Evolutionary conservation across 2,329 filamentous ascomycete species (phyloP), one percentile per base, ranked within the genome.

Genomic region (Colletotrichum liaoningense): DNA sequence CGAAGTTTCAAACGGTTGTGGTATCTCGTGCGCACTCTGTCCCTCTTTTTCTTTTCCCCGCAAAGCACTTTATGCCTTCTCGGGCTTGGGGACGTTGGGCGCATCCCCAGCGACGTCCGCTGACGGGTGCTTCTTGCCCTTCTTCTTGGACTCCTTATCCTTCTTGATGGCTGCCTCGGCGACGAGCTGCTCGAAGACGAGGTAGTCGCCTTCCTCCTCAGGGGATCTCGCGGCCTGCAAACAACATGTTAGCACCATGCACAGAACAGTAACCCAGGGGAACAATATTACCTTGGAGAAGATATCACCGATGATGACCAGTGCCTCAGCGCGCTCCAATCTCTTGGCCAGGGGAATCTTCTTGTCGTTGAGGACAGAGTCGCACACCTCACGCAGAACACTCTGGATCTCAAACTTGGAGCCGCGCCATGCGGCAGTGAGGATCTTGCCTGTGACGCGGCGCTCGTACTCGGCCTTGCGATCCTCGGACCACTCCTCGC

Each of bases 401-500:
- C 95, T 93, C 87, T 98, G 96, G 76, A 99, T 98, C 88, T 99
- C 97, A 80, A 97, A 98, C 85, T 97, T 97, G 89, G 93, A 96
- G 59, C 97, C 97, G 76, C 95, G 88, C 97, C 97, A 99, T 12
- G 97, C 97, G 3, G 97, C 97, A 5, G 95, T 97, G 52, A 99
- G 90, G 77, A 99, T 98, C 90, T 99, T 99, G 80, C 97, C 97
- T 11, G 97, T 99, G 28, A 98, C 96, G 78, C 93, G 92, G 80
- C 96, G 93, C 88, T 98, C 97, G 79, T 97, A 98, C 85, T 99
- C 97, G 55, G 93, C 92, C 85, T 95, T 95, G 87, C 94, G 95
- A 91, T 98, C 97, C 75, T 99, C 97, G 1, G 97, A 98, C 97
- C 97, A 99, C 74, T 98, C 95, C 69, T 98, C 97, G 63, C 97